Conservation (phyloP, 768 basidiomycete genomes). For the Cantharellus anzutake region DNA sequence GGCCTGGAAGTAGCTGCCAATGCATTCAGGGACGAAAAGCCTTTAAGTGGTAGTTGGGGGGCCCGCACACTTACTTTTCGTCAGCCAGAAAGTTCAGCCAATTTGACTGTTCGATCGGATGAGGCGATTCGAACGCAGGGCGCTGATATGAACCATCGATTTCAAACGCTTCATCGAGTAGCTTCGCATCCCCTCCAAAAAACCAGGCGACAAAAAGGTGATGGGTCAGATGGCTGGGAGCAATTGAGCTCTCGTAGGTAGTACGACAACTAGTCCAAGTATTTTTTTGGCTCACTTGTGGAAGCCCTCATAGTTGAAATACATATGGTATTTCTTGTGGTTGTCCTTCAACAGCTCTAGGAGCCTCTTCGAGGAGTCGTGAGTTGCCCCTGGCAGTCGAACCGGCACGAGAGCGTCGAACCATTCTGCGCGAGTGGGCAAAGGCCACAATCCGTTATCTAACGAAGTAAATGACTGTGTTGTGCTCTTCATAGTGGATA, state of each 20-base stretch:
- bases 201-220: slow-evolving; percentile 39
- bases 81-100: slow-evolving; percentile 39
- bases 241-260: not conserved
- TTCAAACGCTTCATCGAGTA: slow-evolving; percentile 26
- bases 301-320: not conserved
- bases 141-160: slow-evolving; percentile 20
- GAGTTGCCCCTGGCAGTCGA: not conserved
- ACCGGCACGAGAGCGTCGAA: no score
- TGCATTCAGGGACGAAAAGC: not conserved
- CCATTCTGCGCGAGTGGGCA: no score
- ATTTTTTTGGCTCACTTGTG: not conserved
- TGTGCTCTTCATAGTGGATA: no score
- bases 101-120: slow-evolving; percentile 26
- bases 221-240: slow-evolving; percentile 34
- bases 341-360: not conserved
- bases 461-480: no score
- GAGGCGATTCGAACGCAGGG: slow-evolving; percentile 26
- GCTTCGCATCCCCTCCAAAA: slow-evolving; percentile 30
- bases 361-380: not conserved
- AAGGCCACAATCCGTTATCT: no score
- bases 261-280: not conserved
- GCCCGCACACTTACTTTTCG: slow-evolving; percentile 22
- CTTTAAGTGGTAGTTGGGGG: not conserved
- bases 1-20: slow-evolving; percentile 34
- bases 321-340: not conserved